These are phyloP conservation scores for Leccinellum albellum DNA, from an alignment of 768 basidiomycete species.

Conservation along the genomic window DNA sequence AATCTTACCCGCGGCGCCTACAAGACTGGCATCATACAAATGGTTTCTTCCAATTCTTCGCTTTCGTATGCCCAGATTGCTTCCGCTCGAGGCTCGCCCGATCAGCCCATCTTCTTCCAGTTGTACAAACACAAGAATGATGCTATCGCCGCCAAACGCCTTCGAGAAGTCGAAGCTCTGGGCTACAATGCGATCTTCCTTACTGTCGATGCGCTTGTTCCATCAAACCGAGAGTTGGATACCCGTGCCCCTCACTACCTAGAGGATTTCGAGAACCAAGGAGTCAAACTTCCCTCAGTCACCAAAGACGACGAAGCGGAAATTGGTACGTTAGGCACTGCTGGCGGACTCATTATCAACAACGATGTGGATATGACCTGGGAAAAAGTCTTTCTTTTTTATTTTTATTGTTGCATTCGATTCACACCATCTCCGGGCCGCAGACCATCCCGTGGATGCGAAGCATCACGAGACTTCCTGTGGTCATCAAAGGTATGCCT, in stretches of 20 bases:
- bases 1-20: slow-evolving; percentile 76
- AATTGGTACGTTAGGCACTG: slow-evolving; percentile 53
- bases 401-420: neutral
- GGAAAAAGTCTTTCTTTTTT: slow-evolving; percentile 46
- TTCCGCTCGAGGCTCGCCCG: slow-evolving; percentile 45
- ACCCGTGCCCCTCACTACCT: slow-evolving; percentile 54
- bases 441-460: slow-evolving; percentile 78
- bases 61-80: slow-evolving; percentile 63
- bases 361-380: slow-evolving; percentile 78
- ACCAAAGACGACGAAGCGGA: slow-evolving; percentile 32
- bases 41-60: slow-evolving; percentile 79
- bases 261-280: slow-evolving; percentile 51
- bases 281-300: slow-evolving; percentile 22
- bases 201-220: slow-evolving; percentile 85
- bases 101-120: slow-evolving; percentile 75
- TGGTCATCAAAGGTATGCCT: slow-evolving; percentile 65
- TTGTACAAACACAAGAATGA: slow-evolving; percentile 81
- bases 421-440: neutral
- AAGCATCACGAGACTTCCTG: slow-evolving; percentile 62
- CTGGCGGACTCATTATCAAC: slow-evolving; percentile 60
- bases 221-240: slow-evolving; percentile 78
- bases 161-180: slow-evolving; percentile 64
- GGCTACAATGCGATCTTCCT: slow-evolving; percentile 89
- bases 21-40: slow-evolving; percentile 70
- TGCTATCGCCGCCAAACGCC: slow-evolving; percentile 58